Percentiles rank a stretch among this genome's conserved stretches.
Evolutionary conservation across 176 grass and related monocot species (phyloP).

Genomic region (Oryza longistaminata): DNA sequence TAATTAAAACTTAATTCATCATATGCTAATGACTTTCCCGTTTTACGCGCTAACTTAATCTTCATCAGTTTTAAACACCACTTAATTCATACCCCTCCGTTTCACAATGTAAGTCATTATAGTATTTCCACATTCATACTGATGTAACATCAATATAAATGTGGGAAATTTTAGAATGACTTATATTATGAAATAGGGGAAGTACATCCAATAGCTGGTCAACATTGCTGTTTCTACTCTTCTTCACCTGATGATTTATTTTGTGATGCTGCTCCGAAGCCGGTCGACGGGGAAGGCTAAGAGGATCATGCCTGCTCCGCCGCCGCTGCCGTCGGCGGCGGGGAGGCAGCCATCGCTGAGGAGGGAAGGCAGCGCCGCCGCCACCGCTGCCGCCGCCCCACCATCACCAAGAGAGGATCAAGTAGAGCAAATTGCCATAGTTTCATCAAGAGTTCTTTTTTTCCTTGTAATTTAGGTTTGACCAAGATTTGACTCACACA

Average conservation of each 20-base stretch:
- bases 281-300: constrained; percentile 56
- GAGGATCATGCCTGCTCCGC: constrained; percentile 52
- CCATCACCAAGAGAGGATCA: constrained; percentile 44
- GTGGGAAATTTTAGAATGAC: no score
- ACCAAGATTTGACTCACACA: background rate
- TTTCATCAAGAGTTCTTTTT: background rate
- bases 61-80: no score
- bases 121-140: no score
- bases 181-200: no score
- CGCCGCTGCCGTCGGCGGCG: constrained; percentile 47
- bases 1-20: no score
- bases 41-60: no score
- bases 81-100: no score
- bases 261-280: constrained; percentile 23
- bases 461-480: background rate
- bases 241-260: background rate
- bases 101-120: no score
- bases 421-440: background rate
- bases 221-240: background rate
- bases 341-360: constrained; percentile 45
- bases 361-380: constrained; percentile 31
- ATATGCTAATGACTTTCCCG: no score
- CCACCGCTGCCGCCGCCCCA: background rate
- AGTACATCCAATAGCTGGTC: background rate
- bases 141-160: no score